Base-by-base conservation (phyloP, 2,329 filamentous ascomycete genomes). In the Xylaria sp. region DNA sequence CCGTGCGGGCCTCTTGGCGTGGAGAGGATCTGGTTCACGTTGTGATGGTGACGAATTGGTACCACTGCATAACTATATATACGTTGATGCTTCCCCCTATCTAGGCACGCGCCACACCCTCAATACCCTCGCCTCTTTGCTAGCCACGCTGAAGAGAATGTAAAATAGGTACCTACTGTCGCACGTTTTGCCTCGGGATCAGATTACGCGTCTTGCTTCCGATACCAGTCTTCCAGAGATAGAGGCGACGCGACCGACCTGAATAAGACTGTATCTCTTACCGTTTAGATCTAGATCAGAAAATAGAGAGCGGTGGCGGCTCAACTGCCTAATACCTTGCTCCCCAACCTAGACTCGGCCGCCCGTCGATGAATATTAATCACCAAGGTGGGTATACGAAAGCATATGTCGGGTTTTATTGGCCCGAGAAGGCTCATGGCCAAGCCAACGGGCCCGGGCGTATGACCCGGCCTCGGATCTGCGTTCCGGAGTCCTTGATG, bases 381-480 rank as follows among this genome's bases (percentile, higher is more conserved):
- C 10, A 10, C 20, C 15, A 23, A 48, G 10, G 30, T 6, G 36
- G 20, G 7, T 10, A 10, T 55, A 53, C 41, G 6, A 28, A 10
- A 6, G 58, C 41, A 28, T 32, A 52, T 46, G 30, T 68, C 66
- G 66, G 66, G 57, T 53, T 58, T 60, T 50, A 68, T 68, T 68
- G 50, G 50, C 43, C 66, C 66, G 66, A 68, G 50, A 53, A 30
- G 20, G 45, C 15, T 5, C 5, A 15, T 39, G 36, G 36, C 36
- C 36, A 39, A 39, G 36, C 50, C 36, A 45, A 46, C 13, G 30
- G n/a, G 18, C 9, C 52, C 41, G 43, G 23, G 3, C 32, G 15
- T 34, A 32, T 45, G 55, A 28, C 41, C 32, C 57, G 57, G 30
- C 52, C 3, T 65, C 45, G 62, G 43, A 65, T 61, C 36, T 53